Percentiles rank a stretch among this genome's conserved stretches.
These are phyloP conservation scores for Amanita jacksonii DNA, from an alignment of 768 basidiomycete species.

Conservation along the genomic window DNA sequence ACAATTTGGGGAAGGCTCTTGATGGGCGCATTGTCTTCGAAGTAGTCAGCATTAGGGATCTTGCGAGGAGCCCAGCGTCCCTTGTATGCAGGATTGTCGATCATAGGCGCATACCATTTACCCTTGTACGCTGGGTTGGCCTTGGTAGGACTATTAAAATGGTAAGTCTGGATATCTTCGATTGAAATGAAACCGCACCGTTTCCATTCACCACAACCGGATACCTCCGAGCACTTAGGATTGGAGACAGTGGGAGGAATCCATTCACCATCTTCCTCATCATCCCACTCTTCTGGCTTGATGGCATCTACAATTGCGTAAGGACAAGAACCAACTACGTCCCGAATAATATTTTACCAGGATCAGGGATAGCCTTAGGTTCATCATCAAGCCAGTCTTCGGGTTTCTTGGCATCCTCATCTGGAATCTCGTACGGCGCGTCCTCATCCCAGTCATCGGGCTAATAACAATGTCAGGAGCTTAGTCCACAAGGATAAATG, in stretches of 20 bases:
- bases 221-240: constrained; percentile 81
- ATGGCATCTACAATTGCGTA: constrained; percentile 47
- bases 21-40: constrained; percentile 78
- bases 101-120: constrained; percentile 92
- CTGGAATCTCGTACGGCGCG: constrained; percentile 84
- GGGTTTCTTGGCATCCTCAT: constrained; percentile 82
- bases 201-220: constrained; percentile 95
- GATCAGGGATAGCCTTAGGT: constrained; percentile 71
- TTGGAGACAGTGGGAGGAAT: constrained; percentile 83
- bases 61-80: constrained; percentile 88
- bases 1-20: constrained; percentile 83
- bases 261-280: constrained; percentile 99
- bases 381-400: constrained; percentile 96
- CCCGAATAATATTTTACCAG: constrained; percentile 39
- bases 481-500: background rate
- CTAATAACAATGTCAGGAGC: constrained; percentile 23
- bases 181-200: constrained; percentile 31
- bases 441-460: constrained; percentile 98
- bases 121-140: constrained; percentile 95
- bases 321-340: background rate
- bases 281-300: constrained; percentile 99
- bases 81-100: constrained; percentile 97
- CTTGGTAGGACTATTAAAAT: constrained; percentile 59
- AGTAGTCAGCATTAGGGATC: constrained; percentile 87
- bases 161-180: background rate